Evolutionary conservation across 805 yeast species (phyloP), one percentile per base, ranked within the genome.

Genomic region (Candida gorgasii): DNA sequence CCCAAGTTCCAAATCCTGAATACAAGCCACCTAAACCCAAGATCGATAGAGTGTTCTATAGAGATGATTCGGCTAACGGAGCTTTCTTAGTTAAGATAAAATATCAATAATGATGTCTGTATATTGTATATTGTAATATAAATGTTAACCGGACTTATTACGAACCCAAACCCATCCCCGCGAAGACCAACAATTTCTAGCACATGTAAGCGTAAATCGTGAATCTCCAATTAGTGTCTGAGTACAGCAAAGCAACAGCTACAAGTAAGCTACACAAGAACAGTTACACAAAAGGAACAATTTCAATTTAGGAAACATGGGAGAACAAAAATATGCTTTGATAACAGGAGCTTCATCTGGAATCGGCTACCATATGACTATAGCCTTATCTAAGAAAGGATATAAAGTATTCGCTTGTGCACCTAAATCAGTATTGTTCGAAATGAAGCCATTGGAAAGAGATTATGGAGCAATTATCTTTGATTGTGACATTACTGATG

Each of bases 311-410:
- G n/a, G n/a, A 6, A 14, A 15, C 22, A 30, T 22, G 28, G 13
- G 23, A 17, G 36, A 43, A 32, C 46, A 41, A 24, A 49, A 49
- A 29, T 49, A 49, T 32, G 86, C 80, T 1, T 62, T 82, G 22
- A 72, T 75, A 41, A 75, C 78, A 2, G 79, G 79, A 4, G 78
- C 75, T 1, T 71, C 77, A 0, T 72, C 78, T 0, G 79, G 79
- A 2, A 75, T 75, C 35, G 80, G 80, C 2, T 70, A 54, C 44
- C 65, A 69, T 5, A 54, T 69, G 9, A 65, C 76, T 18, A 55
- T 61, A 17, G 76, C 69, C 40, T 58, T 76, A 22, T 75, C 72
- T 16, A 46, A 55, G 15, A 61, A 66, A 35, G 78, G 76, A 0
- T 75, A 65, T 50, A 53, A 48, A 14, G 65, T 69, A 6, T 62